Base-by-base conservation (phyloP, 371 early-diverging fungal species). In the Haplosporangium sp. region DNA sequence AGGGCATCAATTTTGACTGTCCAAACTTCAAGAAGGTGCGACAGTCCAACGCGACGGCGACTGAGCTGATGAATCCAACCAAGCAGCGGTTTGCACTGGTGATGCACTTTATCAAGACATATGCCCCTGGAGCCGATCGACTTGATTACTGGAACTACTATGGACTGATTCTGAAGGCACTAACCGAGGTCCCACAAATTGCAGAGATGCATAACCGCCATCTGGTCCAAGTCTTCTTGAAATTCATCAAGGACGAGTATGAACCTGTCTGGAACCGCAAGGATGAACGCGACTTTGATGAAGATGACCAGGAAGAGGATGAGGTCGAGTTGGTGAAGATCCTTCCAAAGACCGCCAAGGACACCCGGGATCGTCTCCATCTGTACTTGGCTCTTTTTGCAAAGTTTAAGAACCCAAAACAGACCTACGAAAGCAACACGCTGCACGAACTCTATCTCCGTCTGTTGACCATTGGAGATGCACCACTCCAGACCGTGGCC, bases 81-180 rank as follows among this genome's bases (percentile, higher is more conserved):
- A 80, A 84, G 50, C 69, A 73, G 21, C 70, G 70, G 10, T 71
- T 80, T 69, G 83, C 76, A 12, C 69, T 82, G 42, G 79, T 85
- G 7, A 64, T 85, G 62, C 73, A 87, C 42, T 87, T 86, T 69
- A 83, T 87, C 45, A 74, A 75, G 65, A 66, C 69, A 36, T 77
- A 70, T 53, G 47, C 74, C 16, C 86, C 87, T 50, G 84, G 86
- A 37, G 62, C 74, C 12, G 87, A 86, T 45, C 87, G 87, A 23
- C 83, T 92, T 67, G 94, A 94, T 62, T 89, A 89, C 69, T 89
- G 92, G 86, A 93, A 95, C 75, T 89, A 91, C 70, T 92, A 92
- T 76, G 82, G 83, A 14, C 80, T 88, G 70, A 67, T 95, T 6
- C 74, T 96, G 43, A 86, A 89, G 57, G 84, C 91, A 9, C 74